Evolutionary conservation across 2,329 filamentous ascomycete genomes (phyloP).

Genomic region (Grosmannia huntii): DNA sequence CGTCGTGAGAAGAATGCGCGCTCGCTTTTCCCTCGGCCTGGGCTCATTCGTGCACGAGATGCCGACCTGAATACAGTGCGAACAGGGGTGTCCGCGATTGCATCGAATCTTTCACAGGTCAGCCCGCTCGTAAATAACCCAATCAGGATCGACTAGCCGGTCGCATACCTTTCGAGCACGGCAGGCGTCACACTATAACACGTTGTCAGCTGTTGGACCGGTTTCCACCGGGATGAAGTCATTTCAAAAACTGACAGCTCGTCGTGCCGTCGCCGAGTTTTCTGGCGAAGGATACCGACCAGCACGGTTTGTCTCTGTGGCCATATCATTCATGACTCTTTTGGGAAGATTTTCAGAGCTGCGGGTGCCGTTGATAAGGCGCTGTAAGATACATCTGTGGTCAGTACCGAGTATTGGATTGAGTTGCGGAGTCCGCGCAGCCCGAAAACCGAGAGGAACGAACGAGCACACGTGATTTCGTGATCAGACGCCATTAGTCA

Average conservation of each 20-base stretch:
- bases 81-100: background rate
- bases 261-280: background rate
- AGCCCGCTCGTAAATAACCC: background rate
- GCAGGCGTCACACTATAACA: background rate
- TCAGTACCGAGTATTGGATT: too few relatives aligned
- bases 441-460: too few relatives aligned
- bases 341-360: background rate
- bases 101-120: background rate
- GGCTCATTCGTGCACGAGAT: background rate
- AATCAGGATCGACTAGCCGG: background rate
- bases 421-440: too few relatives aligned
- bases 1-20: background rate
- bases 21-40: background rate
- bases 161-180: background rate
- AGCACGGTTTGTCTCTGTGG: background rate
- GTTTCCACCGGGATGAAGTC: background rate
- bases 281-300: background rate
- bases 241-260: background rate
- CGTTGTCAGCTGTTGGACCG: background rate
- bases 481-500: too few relatives aligned
- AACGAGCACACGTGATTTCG: too few relatives aligned
- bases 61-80: background rate
- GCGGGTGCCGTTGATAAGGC: background rate
- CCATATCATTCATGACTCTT: background rate
- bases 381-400: background rate